Evolutionary conservation across 1,139 yeast genomes (phyloP).

Genomic region (Yamadazyma spencermartinsiae): DNA sequence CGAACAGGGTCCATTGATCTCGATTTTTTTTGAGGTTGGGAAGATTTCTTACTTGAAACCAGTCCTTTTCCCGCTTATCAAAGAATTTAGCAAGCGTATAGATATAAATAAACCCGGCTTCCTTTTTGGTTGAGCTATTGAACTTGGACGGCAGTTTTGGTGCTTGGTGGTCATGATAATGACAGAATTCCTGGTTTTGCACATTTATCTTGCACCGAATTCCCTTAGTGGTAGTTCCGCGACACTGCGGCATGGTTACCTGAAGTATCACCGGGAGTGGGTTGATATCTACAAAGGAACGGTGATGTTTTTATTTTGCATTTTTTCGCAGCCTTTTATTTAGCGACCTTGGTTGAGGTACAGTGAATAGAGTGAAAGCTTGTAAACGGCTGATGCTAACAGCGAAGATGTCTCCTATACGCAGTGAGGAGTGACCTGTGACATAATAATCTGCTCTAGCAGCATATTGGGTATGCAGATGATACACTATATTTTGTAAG

Average conservation of each 20-base stretch:
- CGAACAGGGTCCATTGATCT: constrained; percentile 35
- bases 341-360: no score
- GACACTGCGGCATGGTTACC: constrained; percentile 25
- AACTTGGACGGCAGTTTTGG: constrained; percentile 1
- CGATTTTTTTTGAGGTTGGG: constrained; percentile 24
- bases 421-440: no score
- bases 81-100: constrained; percentile 50
- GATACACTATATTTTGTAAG: no score
- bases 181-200: constrained; percentile 26
- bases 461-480: no score
- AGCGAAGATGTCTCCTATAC: no score
- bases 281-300: no score
- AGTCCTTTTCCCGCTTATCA: constrained; percentile 19
- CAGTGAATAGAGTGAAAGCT: no score
- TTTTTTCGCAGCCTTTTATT: no score
- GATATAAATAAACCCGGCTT: constrained; percentile 50
- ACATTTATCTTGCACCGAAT: constrained; percentile 27
- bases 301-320: no score
- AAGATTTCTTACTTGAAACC: constrained; percentile 36
- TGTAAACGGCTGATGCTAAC: no score
- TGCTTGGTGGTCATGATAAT: constrained; percentile 20
- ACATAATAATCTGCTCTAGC: no score
- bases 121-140: constrained; percentile 3
- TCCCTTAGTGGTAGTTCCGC: constrained; percentile 34
- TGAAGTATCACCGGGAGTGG: no score